Evolutionary conservation across 1,284 basidiomycete genomes (phyloP).

Genomic region (Sphaerobolus stellatus): DNA sequence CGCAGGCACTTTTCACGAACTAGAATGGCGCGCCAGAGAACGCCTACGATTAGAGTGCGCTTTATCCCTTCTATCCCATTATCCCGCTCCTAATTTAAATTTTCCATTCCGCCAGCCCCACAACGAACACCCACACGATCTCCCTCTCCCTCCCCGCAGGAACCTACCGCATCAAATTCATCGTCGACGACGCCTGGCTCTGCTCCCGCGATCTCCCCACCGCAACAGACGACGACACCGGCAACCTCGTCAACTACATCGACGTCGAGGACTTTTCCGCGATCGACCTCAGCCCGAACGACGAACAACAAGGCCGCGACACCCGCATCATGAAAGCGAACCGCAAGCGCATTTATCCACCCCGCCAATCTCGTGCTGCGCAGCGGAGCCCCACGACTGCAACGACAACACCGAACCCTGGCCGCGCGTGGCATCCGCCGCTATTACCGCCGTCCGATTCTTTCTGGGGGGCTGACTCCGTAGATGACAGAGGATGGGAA

Average conservation of each 20-base stretch:
- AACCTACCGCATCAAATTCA: conserved; percentile 94
- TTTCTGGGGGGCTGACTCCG: conserved; percentile 10
- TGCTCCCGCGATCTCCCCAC: conserved; percentile 76
- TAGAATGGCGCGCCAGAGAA: conserved; percentile 18
- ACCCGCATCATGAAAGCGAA: conserved; percentile 25
- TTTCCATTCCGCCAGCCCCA: conserved; percentile 6
- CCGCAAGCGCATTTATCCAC: conserved; percentile 22
- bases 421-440: conserved; percentile 24
- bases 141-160: conserved; percentile 73
- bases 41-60: conserved; percentile 17
- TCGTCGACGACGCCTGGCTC: conserved; percentile 91
- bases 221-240: conserved; percentile 90
- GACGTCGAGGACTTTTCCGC: conserved; percentile 43
- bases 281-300: conserved; percentile 31
- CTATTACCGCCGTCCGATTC: conserved; percentile 10
- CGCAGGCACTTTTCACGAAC: conserved; percentile 25
- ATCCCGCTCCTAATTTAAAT: not conserved
- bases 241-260: conserved; percentile 93
- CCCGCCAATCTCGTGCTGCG: conserved; percentile 49
- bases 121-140: conserved; percentile 2
- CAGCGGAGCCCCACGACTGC: conserved; percentile 39
- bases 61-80: not conserved
- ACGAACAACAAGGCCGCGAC: conserved; percentile 18
- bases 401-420: conserved; percentile 26
- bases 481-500: conserved; percentile 5